These are phyloP conservation scores for Lasiosphaeria ovina DNA, from an alignment of 495 filamentous ascomycete genomes.

Conservation along the genomic window DNA sequence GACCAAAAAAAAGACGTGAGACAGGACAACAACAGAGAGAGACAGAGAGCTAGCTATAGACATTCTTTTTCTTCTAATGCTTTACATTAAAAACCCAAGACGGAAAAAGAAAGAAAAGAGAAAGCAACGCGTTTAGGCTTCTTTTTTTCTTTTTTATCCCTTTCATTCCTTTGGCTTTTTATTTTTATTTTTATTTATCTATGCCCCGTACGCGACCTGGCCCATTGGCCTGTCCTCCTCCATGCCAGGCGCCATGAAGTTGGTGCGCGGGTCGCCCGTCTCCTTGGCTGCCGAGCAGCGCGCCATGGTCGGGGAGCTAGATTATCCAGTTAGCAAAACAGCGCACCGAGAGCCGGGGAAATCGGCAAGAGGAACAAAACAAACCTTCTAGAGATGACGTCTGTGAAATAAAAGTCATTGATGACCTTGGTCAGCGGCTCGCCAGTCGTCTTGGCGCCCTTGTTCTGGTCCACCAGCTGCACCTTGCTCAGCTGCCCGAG, in stretches of 20 bases:
- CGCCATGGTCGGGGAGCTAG: slow-evolving; percentile 93
- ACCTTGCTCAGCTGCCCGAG: slow-evolving; percentile 75
- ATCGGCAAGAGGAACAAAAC: slow-evolving; percentile 20
- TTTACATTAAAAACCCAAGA: slow-evolving; percentile 5
- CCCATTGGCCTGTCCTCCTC: slow-evolving; percentile 51
- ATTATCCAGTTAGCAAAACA: slow-evolving; percentile 16
- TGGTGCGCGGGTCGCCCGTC: slow-evolving; percentile 66
- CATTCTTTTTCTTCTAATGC: slow-evolving; percentile 13
- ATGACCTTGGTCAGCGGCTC: slow-evolving; percentile 76
- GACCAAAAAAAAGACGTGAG: neutral
- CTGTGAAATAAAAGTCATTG: slow-evolving; percentile 96
- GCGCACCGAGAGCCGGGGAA: slow-evolving; percentile 1
- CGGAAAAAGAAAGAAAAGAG: neutral
- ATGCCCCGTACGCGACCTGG: slow-evolving; percentile 49
- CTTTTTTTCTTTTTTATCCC: slow-evolving; percentile 1
- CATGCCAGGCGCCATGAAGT: slow-evolving; percentile 81
- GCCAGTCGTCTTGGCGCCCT: slow-evolving; percentile 66
- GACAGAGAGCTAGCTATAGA: slow-evolving; percentile 18
- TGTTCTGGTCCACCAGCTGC: slow-evolving; percentile 93
- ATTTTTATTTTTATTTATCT: slow-evolving; percentile 19
- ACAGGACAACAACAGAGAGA: slow-evolving; percentile 1
- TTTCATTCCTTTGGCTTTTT: slow-evolving; percentile 7
- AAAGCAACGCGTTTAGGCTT: slow-evolving; percentile 3
- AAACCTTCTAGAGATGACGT: slow-evolving; percentile 90
- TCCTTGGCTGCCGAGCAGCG: slow-evolving; percentile 84